These are phyloP conservation scores for Elasticomyces elasticus DNA, from an alignment of 495 filamentous ascomycete genomes.

Conservation along the genomic window DNA sequence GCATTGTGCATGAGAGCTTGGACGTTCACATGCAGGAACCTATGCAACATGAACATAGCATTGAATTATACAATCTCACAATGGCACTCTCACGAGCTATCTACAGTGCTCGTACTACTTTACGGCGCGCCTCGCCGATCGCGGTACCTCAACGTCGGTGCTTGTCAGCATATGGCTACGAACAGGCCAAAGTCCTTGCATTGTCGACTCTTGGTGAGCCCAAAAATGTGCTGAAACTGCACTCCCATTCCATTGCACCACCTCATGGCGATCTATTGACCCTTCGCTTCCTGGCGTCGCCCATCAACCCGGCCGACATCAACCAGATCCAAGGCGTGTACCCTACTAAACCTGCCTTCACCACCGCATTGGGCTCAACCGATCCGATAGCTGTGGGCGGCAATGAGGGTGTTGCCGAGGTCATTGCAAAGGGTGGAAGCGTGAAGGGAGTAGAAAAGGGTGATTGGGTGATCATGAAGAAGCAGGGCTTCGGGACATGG, in stretches of 20 bases:
- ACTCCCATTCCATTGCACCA: slow-evolving; percentile 35
- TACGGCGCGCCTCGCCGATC: neutral
- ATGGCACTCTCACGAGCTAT: slow-evolving; percentile 17
- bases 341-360: slow-evolving; percentile 68
- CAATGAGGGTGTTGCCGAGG: slow-evolving; percentile 88
- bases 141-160: slow-evolving; percentile 26
- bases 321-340: slow-evolving; percentile 98
- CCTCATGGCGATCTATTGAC: slow-evolving; percentile 39
- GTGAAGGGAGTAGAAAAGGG: slow-evolving; percentile 52
- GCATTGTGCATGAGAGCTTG: too few relatives aligned
- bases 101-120: neutral
- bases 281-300: slow-evolving; percentile 70
- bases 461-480: slow-evolving; percentile 85
- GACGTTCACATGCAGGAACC: neutral
- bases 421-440: slow-evolving; percentile 52
- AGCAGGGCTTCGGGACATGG: slow-evolving; percentile 79
- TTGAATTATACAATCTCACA: neutral
- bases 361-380: slow-evolving; percentile 59
- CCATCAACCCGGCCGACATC: slow-evolving; percentile 95
- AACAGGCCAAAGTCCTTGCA: slow-evolving; percentile 85
- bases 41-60: neutral
- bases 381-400: slow-evolving; percentile 66
- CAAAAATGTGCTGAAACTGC: slow-evolving; percentile 55
- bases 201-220: slow-evolving; percentile 83
- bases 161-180: slow-evolving; percentile 85